Base-by-base conservation (phyloP, 441 rosid species). In the Brassica balearica region DNA sequence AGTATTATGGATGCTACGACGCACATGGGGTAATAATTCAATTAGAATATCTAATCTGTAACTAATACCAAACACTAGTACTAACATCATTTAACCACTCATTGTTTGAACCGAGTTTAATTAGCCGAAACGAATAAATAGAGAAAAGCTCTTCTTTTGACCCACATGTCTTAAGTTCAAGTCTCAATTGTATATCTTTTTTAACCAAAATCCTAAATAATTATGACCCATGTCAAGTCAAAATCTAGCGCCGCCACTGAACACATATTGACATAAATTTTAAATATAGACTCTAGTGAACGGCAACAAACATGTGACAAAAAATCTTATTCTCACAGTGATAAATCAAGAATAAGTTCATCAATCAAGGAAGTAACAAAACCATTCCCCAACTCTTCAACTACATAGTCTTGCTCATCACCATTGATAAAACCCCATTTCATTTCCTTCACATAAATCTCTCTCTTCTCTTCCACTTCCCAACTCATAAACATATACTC, bases 391-490 rank as follows among this genome's bases (percentile, higher is more conserved):
- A 89, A 10, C 4, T 83, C 86, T 65, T 68, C 46, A 58, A 72
- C 86, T 29, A 91, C 62, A 17, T 79, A 85, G 41, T 59, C 69
- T 38, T 1, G 41, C 9, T 59, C 81, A 56, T 77, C 62, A 5
- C 3, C 72, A 8, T 17, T 56, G 81, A 71, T 41, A 43, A 25
- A 71, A 41, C 76, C 62, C 81, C 81, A 77, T 77, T 65, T 65
- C 81, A 78, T 78, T 68, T 85, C 90, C 23, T 73, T 83, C 51
- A 89, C 25, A 59, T 83, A 92, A 3, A 75, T 68, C 43, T 55
- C 76, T 65, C 93, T 85, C 15, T 84, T 80, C 12, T 82, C 85
- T 65, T 62, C 70, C 78, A 82, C 84, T 73, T 88, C 90, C 92
- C 95, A 91, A 23, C 91, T 90, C 64, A 75, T 10, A 68, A 85